Conservation (phyloP, 352 stramenopile genomes). For the Globisporangium okanoganense region DNA sequence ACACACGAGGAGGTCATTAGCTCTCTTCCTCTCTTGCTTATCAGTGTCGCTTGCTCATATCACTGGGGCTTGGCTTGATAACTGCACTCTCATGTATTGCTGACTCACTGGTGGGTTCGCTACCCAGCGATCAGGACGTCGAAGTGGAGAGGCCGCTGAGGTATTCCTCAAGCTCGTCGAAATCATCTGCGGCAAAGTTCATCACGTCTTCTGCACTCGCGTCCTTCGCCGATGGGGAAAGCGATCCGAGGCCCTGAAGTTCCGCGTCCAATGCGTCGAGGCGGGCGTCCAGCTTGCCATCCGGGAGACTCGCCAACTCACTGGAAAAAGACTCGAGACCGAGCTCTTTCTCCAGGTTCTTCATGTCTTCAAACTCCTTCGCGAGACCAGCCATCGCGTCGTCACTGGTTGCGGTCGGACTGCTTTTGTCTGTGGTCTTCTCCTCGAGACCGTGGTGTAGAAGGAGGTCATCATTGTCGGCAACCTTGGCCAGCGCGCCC, state of each 20-base stretch:
- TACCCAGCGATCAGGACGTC: constrained; percentile 13
- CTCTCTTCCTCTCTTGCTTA: neutral
- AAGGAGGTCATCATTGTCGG: constrained; percentile 21
- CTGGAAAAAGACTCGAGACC: constrained; percentile 57
- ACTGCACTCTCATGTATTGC: neutral
- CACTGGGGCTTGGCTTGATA: neutral
- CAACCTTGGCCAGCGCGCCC: constrained; percentile 46
- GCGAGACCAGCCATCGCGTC: constrained; percentile 45
- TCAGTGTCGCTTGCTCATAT: neutral
- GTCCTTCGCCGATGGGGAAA: constrained; percentile 44
- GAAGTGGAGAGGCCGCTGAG: constrained; percentile 70
- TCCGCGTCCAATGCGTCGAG: constrained; percentile 73
- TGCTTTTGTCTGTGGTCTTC: constrained; percentile 24
- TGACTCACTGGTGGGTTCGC: neutral
- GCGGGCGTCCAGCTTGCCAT: constrained; percentile 56
- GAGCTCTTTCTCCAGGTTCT: constrained; percentile 81
- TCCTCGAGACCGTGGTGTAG: constrained; percentile 34
- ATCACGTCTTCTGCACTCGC: constrained; percentile 55
- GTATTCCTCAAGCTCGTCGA: constrained; percentile 87
- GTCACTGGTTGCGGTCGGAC: constrained; percentile 15
- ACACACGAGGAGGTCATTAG: neutral
- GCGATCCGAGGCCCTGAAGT: constrained; percentile 52
- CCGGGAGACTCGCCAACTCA: constrained; percentile 35
- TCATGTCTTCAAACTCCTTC: constrained; percentile 80
- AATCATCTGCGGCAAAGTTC: constrained; percentile 86